A percentile compares a stretch with the other conserved stretches of the same genome.
Evolutionary conservation across 805 yeast species (phyloP).

Genomic region (Wickerhamiella dianesei): DNA sequence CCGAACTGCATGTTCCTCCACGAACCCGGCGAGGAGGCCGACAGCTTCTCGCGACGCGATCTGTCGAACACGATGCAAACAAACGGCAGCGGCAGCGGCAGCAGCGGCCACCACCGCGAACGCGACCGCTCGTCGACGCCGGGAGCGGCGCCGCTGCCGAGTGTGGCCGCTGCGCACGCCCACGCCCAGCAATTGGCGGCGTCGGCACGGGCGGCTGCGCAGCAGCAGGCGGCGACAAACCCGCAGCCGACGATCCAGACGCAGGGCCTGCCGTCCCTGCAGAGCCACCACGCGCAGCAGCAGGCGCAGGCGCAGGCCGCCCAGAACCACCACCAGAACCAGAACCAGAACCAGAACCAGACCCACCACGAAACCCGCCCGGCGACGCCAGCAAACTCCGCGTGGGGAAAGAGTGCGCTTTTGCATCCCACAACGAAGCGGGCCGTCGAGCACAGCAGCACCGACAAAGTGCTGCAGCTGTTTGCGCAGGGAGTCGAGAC

Average conservation of each 20-base stretch:
- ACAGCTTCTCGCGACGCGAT: slow-evolving; percentile 82
- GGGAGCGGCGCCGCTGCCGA: not conserved
- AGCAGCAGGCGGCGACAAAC: slow-evolving; percentile 1
- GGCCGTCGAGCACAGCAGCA: slow-evolving; percentile 1
- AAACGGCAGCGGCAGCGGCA: slow-evolving; percentile 47
- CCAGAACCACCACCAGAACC: slow-evolving; percentile 1
- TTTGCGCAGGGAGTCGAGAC: slow-evolving; percentile 16
- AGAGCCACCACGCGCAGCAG: slow-evolving; percentile 1
- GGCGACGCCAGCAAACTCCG: no score
- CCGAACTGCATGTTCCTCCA: slow-evolving; percentile 98
- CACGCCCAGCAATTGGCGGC: slow-evolving; percentile 16
- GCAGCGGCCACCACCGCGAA: slow-evolving; percentile 14
- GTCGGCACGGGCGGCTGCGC: slow-evolving; percentile 9
- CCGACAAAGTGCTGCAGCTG: slow-evolving; percentile 11
- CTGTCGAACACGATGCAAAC: slow-evolving; percentile 21
- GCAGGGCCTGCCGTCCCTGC: not conserved
- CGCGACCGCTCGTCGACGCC: slow-evolving; percentile 1
- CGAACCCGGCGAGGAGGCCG: slow-evolving; percentile 99
- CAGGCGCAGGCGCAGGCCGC: slow-evolving; percentile 19
- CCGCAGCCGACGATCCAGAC: not conserved
- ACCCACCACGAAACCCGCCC: no score
- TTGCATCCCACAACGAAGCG: not conserved
- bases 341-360: not conserved
- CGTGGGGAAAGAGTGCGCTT: not conserved
- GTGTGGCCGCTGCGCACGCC: not conserved